Evolutionary conservation across 768 basidiomycete species (phyloP).

Genomic region (Phallus indusiatus): DNA sequence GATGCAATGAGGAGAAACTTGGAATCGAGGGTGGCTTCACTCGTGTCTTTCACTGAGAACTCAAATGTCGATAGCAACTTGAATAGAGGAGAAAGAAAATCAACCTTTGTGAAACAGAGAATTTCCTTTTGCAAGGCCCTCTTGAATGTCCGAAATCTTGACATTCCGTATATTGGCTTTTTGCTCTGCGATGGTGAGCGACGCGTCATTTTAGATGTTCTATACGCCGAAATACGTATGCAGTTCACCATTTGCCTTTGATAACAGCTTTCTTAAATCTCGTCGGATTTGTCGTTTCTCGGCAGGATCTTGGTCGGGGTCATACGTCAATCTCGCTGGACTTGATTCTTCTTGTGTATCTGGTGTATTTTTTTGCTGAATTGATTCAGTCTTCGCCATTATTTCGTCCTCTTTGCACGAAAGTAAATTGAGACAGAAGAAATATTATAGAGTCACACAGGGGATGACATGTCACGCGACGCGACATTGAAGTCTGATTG

Average conservation of each 20-base stretch:
- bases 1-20: constrained; percentile 68
- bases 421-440: no score
- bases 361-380: no score
- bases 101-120: constrained; percentile 53
- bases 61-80: not conserved
- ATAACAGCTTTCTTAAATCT: constrained; percentile 60
- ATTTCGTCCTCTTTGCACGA: no score
- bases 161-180: constrained; percentile 43
- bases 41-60: constrained; percentile 61
- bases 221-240: not conserved
- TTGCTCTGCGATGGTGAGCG: constrained; percentile 16
- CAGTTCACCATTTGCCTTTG: constrained; percentile 50
- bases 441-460: no score
- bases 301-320: constrained; percentile 79
- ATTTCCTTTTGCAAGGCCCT: constrained; percentile 3
- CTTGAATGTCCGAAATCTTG: constrained; percentile 6
- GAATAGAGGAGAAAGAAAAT: constrained; percentile 2
- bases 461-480: no score
- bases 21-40: constrained; percentile 88
- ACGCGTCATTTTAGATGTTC: constrained; percentile 4
- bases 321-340: constrained; percentile 31
- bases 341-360: not conserved
- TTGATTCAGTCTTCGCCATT: no score
- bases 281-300: constrained; percentile 68
- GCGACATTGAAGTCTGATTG: no score